A percentile compares a stretch with the other conserved stretches of the same genome.
These are phyloP conservation scores for Lactuca saligna DNA, from an alignment of 129 eudicot species.

Conservation along the genomic window DNA sequence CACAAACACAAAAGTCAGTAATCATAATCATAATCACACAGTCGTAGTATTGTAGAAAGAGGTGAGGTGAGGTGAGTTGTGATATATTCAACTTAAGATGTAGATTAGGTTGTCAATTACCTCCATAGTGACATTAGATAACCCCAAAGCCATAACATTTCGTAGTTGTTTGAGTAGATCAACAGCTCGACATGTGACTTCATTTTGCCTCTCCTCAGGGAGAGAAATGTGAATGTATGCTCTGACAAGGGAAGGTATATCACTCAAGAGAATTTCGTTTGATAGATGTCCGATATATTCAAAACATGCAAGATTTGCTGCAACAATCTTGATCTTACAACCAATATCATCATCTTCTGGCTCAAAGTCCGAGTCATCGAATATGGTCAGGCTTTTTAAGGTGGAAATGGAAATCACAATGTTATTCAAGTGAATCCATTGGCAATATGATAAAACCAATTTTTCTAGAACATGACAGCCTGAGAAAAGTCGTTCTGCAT, in stretches of 20 bases:
- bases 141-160: conserved; percentile 30
- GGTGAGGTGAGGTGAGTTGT: background rate
- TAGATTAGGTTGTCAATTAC: conserved; percentile 24
- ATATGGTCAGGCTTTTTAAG: conserved; percentile 24
- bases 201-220: conserved; percentile 22
- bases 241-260: conserved; percentile 35
- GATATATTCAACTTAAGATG: background rate
- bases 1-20: conserved; percentile 16
- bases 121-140: conserved; percentile 48
- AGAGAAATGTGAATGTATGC: conserved; percentile 50
- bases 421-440: conserved; percentile 17
- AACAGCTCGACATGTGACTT: conserved; percentile 35
- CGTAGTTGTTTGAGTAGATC: conserved; percentile 40
- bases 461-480: conserved; percentile 25
- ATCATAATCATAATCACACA: background rate
- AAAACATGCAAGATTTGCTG: conserved; percentile 20
- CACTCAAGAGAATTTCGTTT: conserved; percentile 36
- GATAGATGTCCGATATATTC: conserved; percentile 44
- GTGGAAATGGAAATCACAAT: conserved; percentile 19
- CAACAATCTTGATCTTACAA: conserved; percentile 30
- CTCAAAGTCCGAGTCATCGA: conserved; percentile 15
- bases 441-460: conserved; percentile 33
- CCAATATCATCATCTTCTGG: conserved; percentile 13
- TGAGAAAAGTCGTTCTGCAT: conserved; percentile 22
- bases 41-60: background rate